Percentiles rank a stretch among this genome's conserved stretches.
Conservation (phyloP, 768 basidiomycete genomes). For the Pholiota microspora region DNA sequence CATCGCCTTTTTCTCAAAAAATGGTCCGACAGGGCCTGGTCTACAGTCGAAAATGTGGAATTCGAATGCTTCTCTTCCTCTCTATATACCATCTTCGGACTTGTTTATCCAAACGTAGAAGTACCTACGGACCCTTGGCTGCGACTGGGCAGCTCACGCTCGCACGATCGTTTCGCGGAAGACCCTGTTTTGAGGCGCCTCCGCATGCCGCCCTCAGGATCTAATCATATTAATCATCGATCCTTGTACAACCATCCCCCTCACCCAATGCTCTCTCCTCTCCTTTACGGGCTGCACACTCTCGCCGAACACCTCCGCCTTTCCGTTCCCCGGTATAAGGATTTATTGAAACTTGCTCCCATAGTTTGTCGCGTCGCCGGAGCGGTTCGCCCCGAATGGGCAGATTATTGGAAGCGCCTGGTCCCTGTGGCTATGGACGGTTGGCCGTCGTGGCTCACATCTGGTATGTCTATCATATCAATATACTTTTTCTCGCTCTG, state of each 20-base stretch:
- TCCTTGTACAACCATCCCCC: constrained; percentile 26
- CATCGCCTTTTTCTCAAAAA: constrained; percentile 53
- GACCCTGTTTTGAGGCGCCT: constrained; percentile 57
- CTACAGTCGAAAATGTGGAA: constrained; percentile 44
- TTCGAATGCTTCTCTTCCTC: constrained; percentile 56
- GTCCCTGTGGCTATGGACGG: constrained; percentile 58
- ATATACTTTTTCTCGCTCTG: neutral
- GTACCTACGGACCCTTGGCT: constrained; percentile 42
- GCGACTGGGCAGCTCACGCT: constrained; percentile 40
- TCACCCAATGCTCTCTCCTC: constrained; percentile 49
- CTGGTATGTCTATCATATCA: constrained; percentile 31
- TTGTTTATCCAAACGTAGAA: constrained; percentile 23
- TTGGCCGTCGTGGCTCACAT: constrained; percentile 54
- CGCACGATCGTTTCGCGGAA: constrained; percentile 49
- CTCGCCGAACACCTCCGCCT: constrained; percentile 72
- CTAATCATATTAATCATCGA: constrained; percentile 19
- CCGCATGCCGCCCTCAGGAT: constrained; percentile 22
- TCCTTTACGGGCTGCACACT: constrained; percentile 76
- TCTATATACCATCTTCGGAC: constrained; percentile 46
- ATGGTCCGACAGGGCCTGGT: constrained; percentile 51
- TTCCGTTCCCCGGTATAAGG: constrained; percentile 50
- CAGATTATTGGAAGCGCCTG: constrained; percentile 88
- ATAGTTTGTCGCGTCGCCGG: constrained; percentile 62
- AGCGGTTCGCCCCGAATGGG: constrained; percentile 79
- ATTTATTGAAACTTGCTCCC: constrained; percentile 56